Evolutionary conservation across 1,284 basidiomycete genomes (phyloP), one percentile per base, ranked within the genome.

Genomic region (Filobasidium uniguttulatum): DNA sequence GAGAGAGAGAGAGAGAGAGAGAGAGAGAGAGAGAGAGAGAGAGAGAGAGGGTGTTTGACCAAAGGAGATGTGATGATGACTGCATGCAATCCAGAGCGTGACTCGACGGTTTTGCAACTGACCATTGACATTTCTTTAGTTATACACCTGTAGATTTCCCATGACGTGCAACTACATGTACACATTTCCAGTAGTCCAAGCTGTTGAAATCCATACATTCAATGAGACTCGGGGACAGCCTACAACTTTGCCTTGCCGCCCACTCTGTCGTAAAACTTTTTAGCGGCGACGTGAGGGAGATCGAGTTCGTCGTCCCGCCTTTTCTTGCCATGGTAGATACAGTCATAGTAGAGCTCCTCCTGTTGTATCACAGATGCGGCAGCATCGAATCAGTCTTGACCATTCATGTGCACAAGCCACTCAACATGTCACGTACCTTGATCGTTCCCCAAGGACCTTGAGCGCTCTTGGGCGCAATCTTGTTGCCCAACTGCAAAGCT

Each of bases 371-470:
- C 19, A 43, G 12, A 31, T n/a, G 26, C n/a, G n/a, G 43, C 35
- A 53, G 25, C 12, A 26, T 10, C 33, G 25, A 12, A 29, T 15
- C 26, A 46, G 46, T 49, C 46, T 33, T 28, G 2, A 14, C 28
- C 49, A 49, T 28, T 44, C 33, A 37, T 22, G 14, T 37, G 35
- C 19, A 36, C 17, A 30, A 50, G 35, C 19, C n/a, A n/a, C 7
- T 23, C 3, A 35, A 28, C 8, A 17, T 33, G 17, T n/a, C 10
- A 64, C 68, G 29, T 47, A 71, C 69, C 64, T 76, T 77, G 63
- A 77, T 75, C 26, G 61, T 51, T 0, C 74, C 74, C 69, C 71
- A 77, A 10, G 67, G 69, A 19, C 75, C 73, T 34, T 62, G 62
- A 14, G 61, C 70, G 4, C 72, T 65, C 52, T 70, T 71, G 14